phyloP scores from a whole-genome alignment of 2,329 filamentous ascomycete genomes.

The Calonectria ilicicola region DNA sequence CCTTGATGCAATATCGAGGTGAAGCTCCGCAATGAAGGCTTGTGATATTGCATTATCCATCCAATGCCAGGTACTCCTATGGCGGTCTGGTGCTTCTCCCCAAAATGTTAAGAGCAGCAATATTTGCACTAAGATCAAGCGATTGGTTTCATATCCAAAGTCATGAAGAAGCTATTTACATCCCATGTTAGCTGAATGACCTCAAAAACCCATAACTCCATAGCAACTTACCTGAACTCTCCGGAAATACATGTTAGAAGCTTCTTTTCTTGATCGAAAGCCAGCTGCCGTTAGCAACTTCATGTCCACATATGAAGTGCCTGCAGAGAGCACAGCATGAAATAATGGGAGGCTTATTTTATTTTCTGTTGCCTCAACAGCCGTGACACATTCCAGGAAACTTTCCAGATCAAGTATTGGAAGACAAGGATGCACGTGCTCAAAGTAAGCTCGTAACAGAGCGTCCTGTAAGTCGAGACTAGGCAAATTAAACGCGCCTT shows the following conservation, averaged over 20 bases:
- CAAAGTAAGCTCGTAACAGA: constrained; percentile 82
- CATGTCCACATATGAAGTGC: constrained; percentile 86
- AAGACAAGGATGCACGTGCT: constrained; percentile 80
- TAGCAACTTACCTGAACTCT: constrained; percentile 77
- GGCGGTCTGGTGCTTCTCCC: constrained; percentile 95
- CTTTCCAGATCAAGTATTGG: constrained; percentile 70
- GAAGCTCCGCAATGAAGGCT: constrained; percentile 90
- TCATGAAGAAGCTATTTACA: constrained; percentile 78
- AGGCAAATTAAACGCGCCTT: constrained; percentile 85
- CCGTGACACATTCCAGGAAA: constrained; percentile 69
- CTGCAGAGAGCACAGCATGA: constrained; percentile 93
- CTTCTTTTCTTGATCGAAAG: constrained; percentile 80
- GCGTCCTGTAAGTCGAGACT: constrained; percentile 77
- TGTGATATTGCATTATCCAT: constrained; percentile 94
- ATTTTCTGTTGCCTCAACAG: constrained; percentile 74
- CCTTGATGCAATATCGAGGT: constrained; percentile 81
- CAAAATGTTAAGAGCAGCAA: constrained; percentile 96
- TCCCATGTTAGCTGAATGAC: background rate
- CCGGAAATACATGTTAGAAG: constrained; percentile 87
- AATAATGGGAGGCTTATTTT: constrained; percentile 87
- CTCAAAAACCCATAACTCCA: background rate
- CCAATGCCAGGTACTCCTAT: constrained; percentile 98
- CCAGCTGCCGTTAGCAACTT: constrained; percentile 79
- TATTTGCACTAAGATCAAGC: constrained; percentile 86
- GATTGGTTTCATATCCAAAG: constrained; percentile 91